These are phyloP conservation scores for Pelargonium myrrhifolium DNA, from an alignment of 441 rosid genomes.

Conservation along the genomic window DNA sequence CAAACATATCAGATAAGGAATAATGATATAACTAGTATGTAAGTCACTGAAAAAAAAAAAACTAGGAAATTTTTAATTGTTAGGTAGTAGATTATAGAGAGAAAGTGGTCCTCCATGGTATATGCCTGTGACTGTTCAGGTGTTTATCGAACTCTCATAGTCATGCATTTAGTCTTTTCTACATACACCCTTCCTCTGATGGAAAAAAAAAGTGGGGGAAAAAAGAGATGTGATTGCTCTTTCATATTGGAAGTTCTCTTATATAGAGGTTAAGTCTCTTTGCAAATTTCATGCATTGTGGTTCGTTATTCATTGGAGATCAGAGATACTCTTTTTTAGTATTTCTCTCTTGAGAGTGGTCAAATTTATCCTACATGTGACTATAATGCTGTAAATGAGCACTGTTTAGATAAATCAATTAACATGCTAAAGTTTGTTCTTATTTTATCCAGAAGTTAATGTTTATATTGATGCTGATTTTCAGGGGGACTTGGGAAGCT, in stretches of 20 bases:
- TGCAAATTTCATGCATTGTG: neutral
- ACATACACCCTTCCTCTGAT: neutral
- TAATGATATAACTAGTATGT: neutral
- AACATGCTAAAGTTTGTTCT: neutral
- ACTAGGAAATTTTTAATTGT: neutral
- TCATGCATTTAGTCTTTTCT: neutral
- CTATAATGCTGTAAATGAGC: neutral
- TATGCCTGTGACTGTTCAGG: no score
- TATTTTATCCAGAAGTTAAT: neutral
- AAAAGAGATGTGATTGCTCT: neutral
- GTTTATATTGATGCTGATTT: conserved; percentile 23
- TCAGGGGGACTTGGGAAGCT: conserved; percentile 82
- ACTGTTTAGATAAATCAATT: neutral
- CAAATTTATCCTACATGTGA: neutral
- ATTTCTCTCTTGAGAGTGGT: neutral
- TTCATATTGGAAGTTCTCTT: neutral
- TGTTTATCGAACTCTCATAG: no score
- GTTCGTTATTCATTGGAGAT: neutral
- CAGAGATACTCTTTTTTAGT: neutral
- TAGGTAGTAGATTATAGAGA: neutral
- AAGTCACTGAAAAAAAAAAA: neutral
- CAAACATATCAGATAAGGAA: neutral
- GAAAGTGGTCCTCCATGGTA: no score
- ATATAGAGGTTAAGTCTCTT: neutral
- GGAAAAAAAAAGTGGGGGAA: neutral